These are phyloP conservation scores for Apophysomyces elegans DNA, from an alignment of 371 early-diverging fungal species.

Conservation along the genomic window DNA sequence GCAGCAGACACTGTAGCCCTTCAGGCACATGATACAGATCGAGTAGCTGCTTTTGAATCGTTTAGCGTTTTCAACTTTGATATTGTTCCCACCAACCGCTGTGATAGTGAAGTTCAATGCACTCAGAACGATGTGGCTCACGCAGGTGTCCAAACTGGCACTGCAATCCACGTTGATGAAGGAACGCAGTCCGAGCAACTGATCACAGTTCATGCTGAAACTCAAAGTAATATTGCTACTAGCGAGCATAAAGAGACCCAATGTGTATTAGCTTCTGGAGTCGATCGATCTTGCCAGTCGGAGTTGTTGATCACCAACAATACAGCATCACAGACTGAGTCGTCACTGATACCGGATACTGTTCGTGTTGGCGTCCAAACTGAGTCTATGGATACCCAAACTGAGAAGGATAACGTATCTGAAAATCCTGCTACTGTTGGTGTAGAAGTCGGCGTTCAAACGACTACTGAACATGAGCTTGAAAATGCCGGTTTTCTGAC, in stretches of 20 bases:
- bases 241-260: conserved; percentile 17
- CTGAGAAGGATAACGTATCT: neutral
- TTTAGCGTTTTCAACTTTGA: neutral
- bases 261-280: conserved; percentile 9
- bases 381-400: neutral
- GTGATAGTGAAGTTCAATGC: conserved; percentile 19
- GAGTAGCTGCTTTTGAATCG: neutral
- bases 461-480: neutral
- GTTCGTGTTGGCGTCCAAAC: neutral
- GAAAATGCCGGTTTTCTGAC: conserved; percentile 11
- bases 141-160: neutral
- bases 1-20: neutral
- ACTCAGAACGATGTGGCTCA: neutral
- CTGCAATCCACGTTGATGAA: neutral
- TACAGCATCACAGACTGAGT: neutral
- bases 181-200: neutral
- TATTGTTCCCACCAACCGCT: conserved; percentile 12
- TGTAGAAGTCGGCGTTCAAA: conserved; percentile 3
- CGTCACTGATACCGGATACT: neutral
- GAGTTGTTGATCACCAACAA: neutral
- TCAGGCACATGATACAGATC: neutral
- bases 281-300: conserved; percentile 21
- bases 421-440: neutral
- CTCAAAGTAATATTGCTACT: neutral
- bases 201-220: neutral